Evolutionary conservation across 2,329 filamentous ascomycete species (phyloP).

Genomic region (Apiospora koreana): DNA sequence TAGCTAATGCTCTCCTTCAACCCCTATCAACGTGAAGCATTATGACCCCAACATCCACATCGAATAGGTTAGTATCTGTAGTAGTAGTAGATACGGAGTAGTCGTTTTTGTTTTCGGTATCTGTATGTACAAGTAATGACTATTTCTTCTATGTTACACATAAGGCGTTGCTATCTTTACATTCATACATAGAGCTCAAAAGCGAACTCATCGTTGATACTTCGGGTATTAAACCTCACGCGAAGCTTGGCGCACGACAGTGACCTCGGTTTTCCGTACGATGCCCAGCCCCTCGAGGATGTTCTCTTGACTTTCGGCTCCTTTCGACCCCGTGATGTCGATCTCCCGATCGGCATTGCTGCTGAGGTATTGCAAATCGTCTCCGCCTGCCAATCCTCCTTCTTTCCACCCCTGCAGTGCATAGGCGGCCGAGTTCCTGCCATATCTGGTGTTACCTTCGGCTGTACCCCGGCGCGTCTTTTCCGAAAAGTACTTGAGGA

Average conservation of each 20-base stretch:
- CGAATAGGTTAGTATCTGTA: too few species aligned
- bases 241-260: background rate
- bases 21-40: background rate
- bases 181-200: background rate
- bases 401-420: constrained; percentile 28
- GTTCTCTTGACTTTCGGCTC: background rate
- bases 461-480: constrained; percentile 25
- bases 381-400: background rate
- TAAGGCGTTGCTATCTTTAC: background rate
- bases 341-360: constrained; percentile 2
- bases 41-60: too few species aligned
- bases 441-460: constrained; percentile 7
- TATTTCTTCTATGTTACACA: background rate
- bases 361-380: constrained; percentile 17
- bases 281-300: background rate
- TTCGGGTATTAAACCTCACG: background rate
- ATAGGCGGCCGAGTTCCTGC: constrained; percentile 23
- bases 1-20: background rate
- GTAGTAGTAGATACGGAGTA: too few species aligned
- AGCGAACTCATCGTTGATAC: too few species aligned
- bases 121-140: too few species aligned
- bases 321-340: background rate
- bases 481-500: constrained; percentile 36
- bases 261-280: constrained; percentile 7
- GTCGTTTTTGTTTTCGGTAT: too few species aligned